phyloP scores from a whole-genome alignment of 345 rosid species.

The Dipteronia dyeriana region DNA sequence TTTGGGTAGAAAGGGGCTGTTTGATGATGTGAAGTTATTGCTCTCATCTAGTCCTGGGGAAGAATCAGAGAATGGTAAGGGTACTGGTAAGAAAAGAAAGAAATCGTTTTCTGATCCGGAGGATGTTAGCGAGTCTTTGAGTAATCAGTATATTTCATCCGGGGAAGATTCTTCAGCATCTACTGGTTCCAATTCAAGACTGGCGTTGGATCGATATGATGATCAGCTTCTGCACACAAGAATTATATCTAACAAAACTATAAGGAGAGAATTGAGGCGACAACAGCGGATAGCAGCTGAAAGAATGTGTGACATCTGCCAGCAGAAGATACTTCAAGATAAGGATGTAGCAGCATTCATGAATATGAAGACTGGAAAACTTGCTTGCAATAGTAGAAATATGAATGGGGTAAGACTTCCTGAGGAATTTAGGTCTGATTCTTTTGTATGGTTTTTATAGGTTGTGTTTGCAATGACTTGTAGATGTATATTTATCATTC shows the following conservation, averaged over 20 bases:
- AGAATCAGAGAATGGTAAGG: conserved; percentile 40
- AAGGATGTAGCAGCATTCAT: conserved; percentile 81
- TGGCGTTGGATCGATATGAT: conserved; percentile 51
- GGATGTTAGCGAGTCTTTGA: conserved; percentile 61
- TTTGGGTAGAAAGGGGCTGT: conserved; percentile 73
- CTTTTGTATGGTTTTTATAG: conserved; percentile 12
- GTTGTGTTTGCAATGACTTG: background rate
- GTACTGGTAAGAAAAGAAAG: conserved; percentile 52
- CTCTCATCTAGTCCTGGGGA: conserved; percentile 46
- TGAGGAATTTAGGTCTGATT: background rate
- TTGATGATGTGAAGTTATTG: conserved; percentile 55
- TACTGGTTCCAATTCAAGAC: conserved; percentile 45
- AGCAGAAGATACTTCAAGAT: conserved; percentile 84
- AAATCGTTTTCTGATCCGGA: conserved; percentile 81
- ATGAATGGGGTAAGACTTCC: conserved; percentile 57
- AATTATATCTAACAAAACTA: conserved; percentile 53
- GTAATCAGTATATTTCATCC: conserved; percentile 61
- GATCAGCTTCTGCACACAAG: conserved; percentile 60
- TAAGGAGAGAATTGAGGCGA: conserved; percentile 77
- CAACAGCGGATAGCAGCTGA: conserved; percentile 81
- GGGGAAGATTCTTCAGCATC: conserved; percentile 67
- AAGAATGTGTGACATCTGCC: conserved; percentile 88
- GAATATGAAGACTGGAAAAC: conserved; percentile 77
- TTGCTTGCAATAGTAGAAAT: conserved; percentile 84
- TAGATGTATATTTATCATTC: conserved; percentile 6